Base-by-base conservation (phyloP, 2,329 filamentous ascomycete species). In the Ophiostoma quercus region DNA sequence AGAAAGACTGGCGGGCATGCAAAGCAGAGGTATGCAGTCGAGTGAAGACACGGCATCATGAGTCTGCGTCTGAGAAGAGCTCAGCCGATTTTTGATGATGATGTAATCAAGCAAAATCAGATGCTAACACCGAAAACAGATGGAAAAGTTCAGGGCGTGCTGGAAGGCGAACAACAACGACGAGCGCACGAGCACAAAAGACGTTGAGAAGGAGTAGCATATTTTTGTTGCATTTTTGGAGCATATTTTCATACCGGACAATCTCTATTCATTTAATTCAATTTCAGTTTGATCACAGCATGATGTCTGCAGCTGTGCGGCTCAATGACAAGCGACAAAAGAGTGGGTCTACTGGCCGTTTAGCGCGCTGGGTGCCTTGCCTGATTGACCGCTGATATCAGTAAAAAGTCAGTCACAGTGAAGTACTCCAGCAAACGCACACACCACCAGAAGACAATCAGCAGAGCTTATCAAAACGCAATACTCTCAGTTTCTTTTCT, bases 1-100 rank as follows among this genome's bases (percentile, higher is more conserved):
- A 94, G 84, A 97, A 94, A 78, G 95, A 99, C 78, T 99, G 95
- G 94, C 85, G 95, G 75, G 84, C 85, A 71, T 99, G 95, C 80
- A 91, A 91, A 77, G 84, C 88, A 74, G 94, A 98, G 87, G 94
- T 96, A 51, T 34, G 72, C 16, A 22, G 6, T 3, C 34, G 1
- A 34, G 34, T 14, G 29, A 16, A 8, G 19, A 4, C 14, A 41
- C 47, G 34, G 7, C 37, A 1, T n/a, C 22, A 5, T n/a, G 22
- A 9, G 34, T 34, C 2, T 29, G 25, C 25, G 25, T 29, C 25
- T 37, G 8, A 14, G 32, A 7, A 7, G n/a, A 57, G 47, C 43
- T n/a, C 43, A 47, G 43, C 11, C 16, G 16, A 47, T 57, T 57
- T 60, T 34, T 19, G 12, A 14, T 29, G 25, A 32, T 22, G 19